Base-by-base conservation (phyloP, 2,329 filamentous ascomycete genomes). In the Penicillium sp. region DNA sequence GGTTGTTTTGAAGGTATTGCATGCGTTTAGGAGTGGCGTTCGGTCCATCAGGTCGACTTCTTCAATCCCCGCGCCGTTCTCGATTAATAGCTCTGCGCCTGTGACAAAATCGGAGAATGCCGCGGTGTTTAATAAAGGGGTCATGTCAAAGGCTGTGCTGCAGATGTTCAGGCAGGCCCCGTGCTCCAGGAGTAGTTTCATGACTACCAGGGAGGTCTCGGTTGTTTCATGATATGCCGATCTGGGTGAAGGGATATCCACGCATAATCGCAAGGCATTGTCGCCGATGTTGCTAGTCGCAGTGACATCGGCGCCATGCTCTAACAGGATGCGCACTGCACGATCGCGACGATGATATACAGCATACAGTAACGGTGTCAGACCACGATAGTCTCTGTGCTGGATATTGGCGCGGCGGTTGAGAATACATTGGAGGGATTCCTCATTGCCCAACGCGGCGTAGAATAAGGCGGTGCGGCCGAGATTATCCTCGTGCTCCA, bases 1-100 rank as follows among this genome's bases (percentile, higher is more conserved):
- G 8, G 42, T 45, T 21, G 42, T 45, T 31, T 45, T 45, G 42
- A 45, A 45, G 7, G 42, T 45, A 45, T 45, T 45, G 6, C 42
- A 45, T 14, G 42, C 42, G 13, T 31, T 45, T 3, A 45, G 42
- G 7, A 45, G 42, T 7, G 42, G 42, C 26, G 42, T 45, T 14
- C 42, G 42, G 18, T 45, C 42, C 42, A 45, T 45, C 5, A 45
- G 26, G 6, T 45, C 42, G 6, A 45, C 42, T 21, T 45, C 42
- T 33, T 45, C 42, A 9, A 45, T 45, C 2, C 28, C 28, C n/a
- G 42, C 42, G 4, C 42, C 42, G 5, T 31, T 45, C 13, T 45
- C 42, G 19, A 45, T 29, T 26, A 45, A 31, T 9, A 45, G 13
- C 18, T 31, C 24, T 2, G 42, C 42, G 3, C 42, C 42, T 6